Percentiles rank a stretch among this genome's conserved stretches.
Evolutionary conservation across 495 filamentous ascomycete genomes (phyloP).

Genomic region (Elaphomyces granulatus): DNA sequence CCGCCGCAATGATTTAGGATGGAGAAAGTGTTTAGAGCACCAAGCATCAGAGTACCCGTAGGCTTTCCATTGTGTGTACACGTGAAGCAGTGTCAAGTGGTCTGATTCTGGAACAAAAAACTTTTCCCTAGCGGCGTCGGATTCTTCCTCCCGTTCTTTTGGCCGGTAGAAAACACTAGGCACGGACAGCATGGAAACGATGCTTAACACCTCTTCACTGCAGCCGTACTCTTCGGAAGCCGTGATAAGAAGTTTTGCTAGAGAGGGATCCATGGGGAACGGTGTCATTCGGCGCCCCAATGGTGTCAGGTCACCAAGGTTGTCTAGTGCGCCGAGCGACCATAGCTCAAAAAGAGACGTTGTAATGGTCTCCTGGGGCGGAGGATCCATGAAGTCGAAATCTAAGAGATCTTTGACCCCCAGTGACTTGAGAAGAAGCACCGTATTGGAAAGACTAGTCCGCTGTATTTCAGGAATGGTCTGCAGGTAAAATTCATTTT

Average conservation of each 20-base stretch:
- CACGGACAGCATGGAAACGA: constrained; percentile 95
- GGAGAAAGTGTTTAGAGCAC: constrained; percentile 86
- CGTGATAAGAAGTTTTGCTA: constrained; percentile 89
- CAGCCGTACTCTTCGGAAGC: constrained; percentile 73
- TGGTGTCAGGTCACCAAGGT: constrained; percentile 79
- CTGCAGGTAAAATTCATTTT: constrained; percentile 93
- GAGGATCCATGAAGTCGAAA: constrained; percentile 99
- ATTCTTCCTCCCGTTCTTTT: constrained; percentile 93
- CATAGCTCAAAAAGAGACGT: constrained; percentile 97
- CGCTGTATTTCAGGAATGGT: constrained; percentile 98
- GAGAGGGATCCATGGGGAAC: constrained; percentile 91
- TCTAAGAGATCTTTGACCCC: constrained; percentile 91
- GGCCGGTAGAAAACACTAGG: constrained; percentile 95
- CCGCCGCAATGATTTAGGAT: constrained; percentile 77
- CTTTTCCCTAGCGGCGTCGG: constrained; percentile 91
- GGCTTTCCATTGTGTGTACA: constrained; percentile 88
- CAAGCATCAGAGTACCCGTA: constrained; percentile 85
- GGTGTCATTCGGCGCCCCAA: constrained; percentile 88
- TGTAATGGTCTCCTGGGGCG: constrained; percentile 93
- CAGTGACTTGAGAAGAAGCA: constrained; percentile 84
- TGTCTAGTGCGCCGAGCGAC: constrained; percentile 88
- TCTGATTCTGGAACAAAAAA: constrained; percentile 98
- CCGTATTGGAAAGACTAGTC: constrained; percentile 89
- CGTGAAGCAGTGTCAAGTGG: constrained; percentile 88
- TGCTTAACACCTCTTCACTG: constrained; percentile 95